phyloP scores from a whole-genome alignment of 352 stramenopile genomes.

The Aphanomyces stellatus region DNA sequence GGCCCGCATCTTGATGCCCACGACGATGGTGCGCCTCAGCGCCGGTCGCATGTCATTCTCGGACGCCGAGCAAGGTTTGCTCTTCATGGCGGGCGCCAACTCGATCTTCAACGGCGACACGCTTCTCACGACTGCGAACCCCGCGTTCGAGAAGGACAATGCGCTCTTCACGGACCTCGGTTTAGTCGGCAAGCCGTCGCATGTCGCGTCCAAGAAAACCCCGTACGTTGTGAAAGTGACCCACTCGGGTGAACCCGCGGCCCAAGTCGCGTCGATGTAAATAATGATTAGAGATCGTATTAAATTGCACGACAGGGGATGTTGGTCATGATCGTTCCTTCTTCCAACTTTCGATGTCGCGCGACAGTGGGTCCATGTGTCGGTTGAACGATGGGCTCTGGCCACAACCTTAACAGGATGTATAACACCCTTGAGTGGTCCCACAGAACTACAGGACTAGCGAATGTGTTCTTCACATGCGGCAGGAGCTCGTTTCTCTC shows the following conservation, averaged over 20 bases:
- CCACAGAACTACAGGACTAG: too few relatives aligned
- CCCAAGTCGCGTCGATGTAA: conserved; percentile 20
- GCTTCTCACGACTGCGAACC: conserved; percentile 95
- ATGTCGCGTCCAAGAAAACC: conserved; percentile 78
- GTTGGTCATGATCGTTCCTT: too few relatives aligned
- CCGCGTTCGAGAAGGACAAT: conserved; percentile 93
- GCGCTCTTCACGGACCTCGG: conserved; percentile 92
- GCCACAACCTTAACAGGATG: too few relatives aligned
- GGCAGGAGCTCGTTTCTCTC: too few relatives aligned
- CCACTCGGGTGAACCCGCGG: conserved; percentile 29
- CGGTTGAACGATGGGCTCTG: too few relatives aligned
- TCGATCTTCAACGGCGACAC: conserved; percentile 99
- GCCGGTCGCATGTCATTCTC: conserved; percentile 95
- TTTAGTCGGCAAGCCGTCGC: conserved; percentile 92
- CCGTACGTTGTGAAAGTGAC: conserved; percentile 79
- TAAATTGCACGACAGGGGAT: too few relatives aligned
- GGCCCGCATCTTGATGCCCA: conserved; percentile 95
- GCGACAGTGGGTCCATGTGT: too few relatives aligned
- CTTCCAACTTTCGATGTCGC: too few relatives aligned
- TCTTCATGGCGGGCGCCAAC: conserved; percentile 97
- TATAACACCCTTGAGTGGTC: too few relatives aligned
- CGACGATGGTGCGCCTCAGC: conserved; percentile 95
- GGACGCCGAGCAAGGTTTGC: conserved; percentile 93
- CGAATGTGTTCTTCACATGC: too few relatives aligned
- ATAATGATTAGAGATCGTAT: neutral